Conservation (phyloP, 2,329 filamentous ascomycete species). For the Beauveria asiatica region DNA sequence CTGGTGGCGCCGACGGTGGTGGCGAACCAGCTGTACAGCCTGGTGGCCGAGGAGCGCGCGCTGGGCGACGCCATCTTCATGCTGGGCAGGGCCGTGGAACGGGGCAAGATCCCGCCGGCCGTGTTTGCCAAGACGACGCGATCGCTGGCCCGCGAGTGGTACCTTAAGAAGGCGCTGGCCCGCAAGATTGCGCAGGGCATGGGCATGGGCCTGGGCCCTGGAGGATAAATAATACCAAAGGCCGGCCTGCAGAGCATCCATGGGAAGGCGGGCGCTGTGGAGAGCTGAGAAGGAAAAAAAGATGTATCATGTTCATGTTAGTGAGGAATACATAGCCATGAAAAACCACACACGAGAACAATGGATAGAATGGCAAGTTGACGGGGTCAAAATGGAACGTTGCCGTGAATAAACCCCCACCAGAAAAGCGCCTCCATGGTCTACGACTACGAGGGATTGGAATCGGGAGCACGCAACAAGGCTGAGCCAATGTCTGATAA, state of each 20-base stretch:
- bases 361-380: background rate
- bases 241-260: background rate
- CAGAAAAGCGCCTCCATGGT: background rate
- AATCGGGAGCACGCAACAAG: background rate
- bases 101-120: conserved; percentile 59
- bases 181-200: conserved; percentile 71
- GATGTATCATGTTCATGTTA: background rate
- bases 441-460: background rate
- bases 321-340: background rate
- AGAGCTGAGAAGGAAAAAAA: background rate
- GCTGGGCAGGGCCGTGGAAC: conserved; percentile 64
- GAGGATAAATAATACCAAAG: conserved; percentile 13
- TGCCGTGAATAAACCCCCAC: background rate
- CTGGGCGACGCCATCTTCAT: conserved; percentile 82
- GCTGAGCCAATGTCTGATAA: background rate
- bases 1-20: conserved; percentile 91
- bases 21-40: conserved; percentile 80
- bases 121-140: conserved; percentile 73
- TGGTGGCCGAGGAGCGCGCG: conserved; percentile 82
- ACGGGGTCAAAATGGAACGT: background rate
- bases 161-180: conserved; percentile 72
- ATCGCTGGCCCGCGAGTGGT: conserved; percentile 69
- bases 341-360: background rate
- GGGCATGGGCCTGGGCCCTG: conserved; percentile 43
- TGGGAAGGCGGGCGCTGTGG: no score